Evolutionary conservation across 805 yeast genomes (phyloP).

Genomic region (Nematodospora valgi): DNA sequence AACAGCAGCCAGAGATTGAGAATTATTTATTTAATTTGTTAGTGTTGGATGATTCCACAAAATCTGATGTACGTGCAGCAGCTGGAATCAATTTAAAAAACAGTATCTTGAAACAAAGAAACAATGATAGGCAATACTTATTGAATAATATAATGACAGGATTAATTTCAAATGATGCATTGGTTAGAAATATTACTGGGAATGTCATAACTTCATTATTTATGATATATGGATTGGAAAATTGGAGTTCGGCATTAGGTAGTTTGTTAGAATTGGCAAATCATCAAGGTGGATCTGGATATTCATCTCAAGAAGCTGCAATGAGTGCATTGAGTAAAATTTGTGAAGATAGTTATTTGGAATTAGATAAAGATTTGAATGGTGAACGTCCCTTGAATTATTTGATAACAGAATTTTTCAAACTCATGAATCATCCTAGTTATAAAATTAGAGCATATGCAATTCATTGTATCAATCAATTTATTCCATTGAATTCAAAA

Average conservation of each 20-base stretch:
- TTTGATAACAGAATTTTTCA: constrained; percentile 63
- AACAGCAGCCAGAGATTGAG: constrained; percentile 69
- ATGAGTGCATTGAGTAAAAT: constrained; percentile 79
- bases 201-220: constrained; percentile 84
- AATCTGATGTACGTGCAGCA: constrained; percentile 70
- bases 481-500: constrained; percentile 68
- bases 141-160: constrained; percentile 50
- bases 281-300: too few relatives aligned
- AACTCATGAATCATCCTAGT: constrained; percentile 37
- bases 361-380: constrained; percentile 61
- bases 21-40: constrained; percentile 75
- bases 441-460: constrained; percentile 57
- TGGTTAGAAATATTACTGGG: constrained; percentile 86
- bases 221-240: constrained; percentile 58
- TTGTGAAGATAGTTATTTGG: constrained; percentile 78
- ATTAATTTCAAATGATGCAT: constrained; percentile 48
- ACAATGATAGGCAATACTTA: constrained; percentile 24
- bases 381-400: constrained; percentile 66
- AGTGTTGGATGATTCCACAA: constrained; percentile 45
- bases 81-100: constrained; percentile 88
- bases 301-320: constrained; percentile 80
- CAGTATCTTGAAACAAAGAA: constrained; percentile 45
- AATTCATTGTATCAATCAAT: constrained; percentile 71
- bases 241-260: constrained; percentile 76
- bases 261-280: constrained; percentile 59